Evolutionary conservation across 1,139 yeast species (phyloP).

Genomic region (Lodderomyces oxycetoniae): DNA sequence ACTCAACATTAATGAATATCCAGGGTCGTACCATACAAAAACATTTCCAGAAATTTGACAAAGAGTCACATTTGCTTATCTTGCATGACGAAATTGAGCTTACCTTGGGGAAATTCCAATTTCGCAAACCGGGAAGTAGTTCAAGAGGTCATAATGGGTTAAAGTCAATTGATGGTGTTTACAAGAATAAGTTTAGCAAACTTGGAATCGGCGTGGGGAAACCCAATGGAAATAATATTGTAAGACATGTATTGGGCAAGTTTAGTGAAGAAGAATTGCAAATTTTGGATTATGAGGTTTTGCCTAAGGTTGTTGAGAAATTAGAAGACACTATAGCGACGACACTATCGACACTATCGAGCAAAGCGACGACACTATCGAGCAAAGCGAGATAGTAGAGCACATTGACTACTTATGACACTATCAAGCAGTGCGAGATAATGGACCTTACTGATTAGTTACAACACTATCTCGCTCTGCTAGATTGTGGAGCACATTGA

Average conservation of each 20-base stretch:
- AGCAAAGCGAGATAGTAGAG: too few species aligned
- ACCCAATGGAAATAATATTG: conserved; percentile 48
- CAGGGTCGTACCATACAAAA: conserved; percentile 53
- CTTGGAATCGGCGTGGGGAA: conserved; percentile 73
- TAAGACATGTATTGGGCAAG: conserved; percentile 56
- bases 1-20: conserved; percentile 57
- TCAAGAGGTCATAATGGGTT: conserved; percentile 82
- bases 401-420: too few species aligned
- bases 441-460: too few species aligned
- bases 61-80: conserved; percentile 38
- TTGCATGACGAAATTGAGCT: conserved; percentile 74
- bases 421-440: too few species aligned
- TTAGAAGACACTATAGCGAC: conserved; percentile 30
- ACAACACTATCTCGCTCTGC: too few species aligned
- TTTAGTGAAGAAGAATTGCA: conserved; percentile 37
- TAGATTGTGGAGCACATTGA: too few species aligned
- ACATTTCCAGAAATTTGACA: conserved; percentile 39
- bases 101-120: conserved; percentile 57
- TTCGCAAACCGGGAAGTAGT: conserved; percentile 53
- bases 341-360: too few species aligned
- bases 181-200: conserved; percentile 43
- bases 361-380: too few species aligned
- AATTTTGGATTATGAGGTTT: conserved; percentile 27
- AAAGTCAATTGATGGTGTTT: conserved; percentile 43
- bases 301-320: conserved; percentile 35